These are phyloP conservation scores for Trametes hirsuta DNA, from an alignment of 1,284 basidiomycete species.

Conservation along the genomic window DNA sequence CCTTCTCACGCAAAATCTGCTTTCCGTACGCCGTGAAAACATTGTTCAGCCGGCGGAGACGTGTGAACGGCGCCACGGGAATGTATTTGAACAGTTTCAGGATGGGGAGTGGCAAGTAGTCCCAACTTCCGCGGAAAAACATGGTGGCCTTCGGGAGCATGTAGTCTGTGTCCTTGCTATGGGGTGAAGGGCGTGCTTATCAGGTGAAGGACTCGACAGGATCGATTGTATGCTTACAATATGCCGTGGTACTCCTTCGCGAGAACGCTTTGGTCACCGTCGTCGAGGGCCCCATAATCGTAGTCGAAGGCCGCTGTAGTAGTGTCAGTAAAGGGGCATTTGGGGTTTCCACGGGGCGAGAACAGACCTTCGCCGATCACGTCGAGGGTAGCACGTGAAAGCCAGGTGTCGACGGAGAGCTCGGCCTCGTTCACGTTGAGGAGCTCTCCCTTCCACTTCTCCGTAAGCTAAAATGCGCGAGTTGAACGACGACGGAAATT, in stretches of 20 bases:
- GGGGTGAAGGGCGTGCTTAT: background rate
- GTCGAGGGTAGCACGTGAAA: slow-evolving; percentile 37
- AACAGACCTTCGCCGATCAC: slow-evolving; percentile 35
- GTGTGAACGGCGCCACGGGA: slow-evolving; percentile 37
- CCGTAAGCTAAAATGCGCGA: slow-evolving; percentile 11
- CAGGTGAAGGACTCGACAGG: background rate
- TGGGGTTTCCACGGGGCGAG: background rate
- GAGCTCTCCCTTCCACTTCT: slow-evolving; percentile 23
- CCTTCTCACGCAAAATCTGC: slow-evolving; percentile 41
- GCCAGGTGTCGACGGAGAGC: slow-evolving; percentile 24
- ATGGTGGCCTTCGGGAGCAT: slow-evolving; percentile 8
- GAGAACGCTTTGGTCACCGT: slow-evolving; percentile 27
- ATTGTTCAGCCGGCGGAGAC: slow-evolving; percentile 23
- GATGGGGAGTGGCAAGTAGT: slow-evolving; percentile 37
- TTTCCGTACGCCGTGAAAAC: slow-evolving; percentile 28
- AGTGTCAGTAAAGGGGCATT: background rate
- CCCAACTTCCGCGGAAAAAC: slow-evolving; percentile 20
- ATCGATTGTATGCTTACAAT: slow-evolving; percentile 30
- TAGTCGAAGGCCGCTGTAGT: slow-evolving; percentile 35
- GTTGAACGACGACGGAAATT: background rate
- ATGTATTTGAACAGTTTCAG: slow-evolving; percentile 40
- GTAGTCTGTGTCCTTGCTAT: slow-evolving; percentile 10
- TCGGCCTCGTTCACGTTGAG: slow-evolving; percentile 3
- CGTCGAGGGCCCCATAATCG: slow-evolving; percentile 34
- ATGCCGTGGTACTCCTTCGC: slow-evolving; percentile 32